A percentile compares a stretch with the other conserved stretches of the same genome.
phyloP scores from a whole-genome alignment of 169 alveolate genomes.

The Besnoitia besnoiti region DNA sequence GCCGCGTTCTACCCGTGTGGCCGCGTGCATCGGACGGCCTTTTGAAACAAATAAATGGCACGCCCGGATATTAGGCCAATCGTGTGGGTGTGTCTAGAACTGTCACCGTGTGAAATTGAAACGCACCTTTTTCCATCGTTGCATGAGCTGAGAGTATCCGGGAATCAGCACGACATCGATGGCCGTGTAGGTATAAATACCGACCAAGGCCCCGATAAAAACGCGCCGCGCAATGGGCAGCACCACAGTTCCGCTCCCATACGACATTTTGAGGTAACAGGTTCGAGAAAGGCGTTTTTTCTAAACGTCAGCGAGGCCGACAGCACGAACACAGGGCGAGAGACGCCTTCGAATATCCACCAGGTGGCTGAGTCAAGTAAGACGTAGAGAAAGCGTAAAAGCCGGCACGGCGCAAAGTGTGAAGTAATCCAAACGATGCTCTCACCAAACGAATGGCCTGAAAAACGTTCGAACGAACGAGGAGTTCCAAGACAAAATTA shows the following conservation, averaged over 20 bases:
- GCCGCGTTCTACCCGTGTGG: too few species aligned
- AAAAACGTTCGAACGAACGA: too few species aligned
- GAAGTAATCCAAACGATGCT: too few species aligned
- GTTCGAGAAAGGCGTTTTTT: background rate
- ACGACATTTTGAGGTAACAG: constrained; percentile 15
- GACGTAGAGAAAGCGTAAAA: background rate
- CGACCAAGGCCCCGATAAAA: constrained; percentile 36
- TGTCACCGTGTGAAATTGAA: background rate
- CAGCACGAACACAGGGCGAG: too few species aligned
- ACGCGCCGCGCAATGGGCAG: constrained; percentile 62
- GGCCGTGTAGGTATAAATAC: constrained; percentile 39
- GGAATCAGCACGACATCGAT: constrained; percentile 60
- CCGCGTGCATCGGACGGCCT: too few species aligned
- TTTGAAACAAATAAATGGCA: too few species aligned
- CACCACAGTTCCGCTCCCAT: constrained; percentile 60
- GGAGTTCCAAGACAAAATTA: too few species aligned
- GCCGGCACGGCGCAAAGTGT: too few species aligned
- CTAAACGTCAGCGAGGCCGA: background rate
- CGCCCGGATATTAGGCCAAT: too few species aligned
- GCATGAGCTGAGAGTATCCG: constrained; percentile 47
- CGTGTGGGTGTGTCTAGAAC: too few species aligned
- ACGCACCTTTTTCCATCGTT: constrained; percentile 38
- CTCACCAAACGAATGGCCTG: too few species aligned
- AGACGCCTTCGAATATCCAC: background rate
- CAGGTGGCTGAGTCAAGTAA: background rate